phyloP scores from a whole-genome alignment of 192 early-diverging fungal genomes.

The Linnemannia schmuckeri region DNA sequence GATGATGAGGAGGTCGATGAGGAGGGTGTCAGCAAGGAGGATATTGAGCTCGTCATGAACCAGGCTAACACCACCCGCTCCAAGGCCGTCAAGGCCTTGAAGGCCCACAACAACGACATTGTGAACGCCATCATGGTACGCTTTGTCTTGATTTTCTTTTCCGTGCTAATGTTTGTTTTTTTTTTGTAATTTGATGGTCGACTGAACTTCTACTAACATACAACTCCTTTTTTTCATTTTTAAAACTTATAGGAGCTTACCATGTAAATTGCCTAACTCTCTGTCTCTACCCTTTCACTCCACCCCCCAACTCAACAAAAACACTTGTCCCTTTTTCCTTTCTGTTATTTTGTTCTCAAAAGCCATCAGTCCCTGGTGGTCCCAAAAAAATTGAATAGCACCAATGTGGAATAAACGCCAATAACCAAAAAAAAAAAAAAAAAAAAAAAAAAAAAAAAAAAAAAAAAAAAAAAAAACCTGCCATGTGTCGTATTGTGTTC shows the following conservation, averaged over 20 bases:
- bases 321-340: not conserved
- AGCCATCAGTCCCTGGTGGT: not conserved
- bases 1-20: slow-evolving; percentile 81
- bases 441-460: not conserved
- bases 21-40: slow-evolving; percentile 81
- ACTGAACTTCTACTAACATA: not conserved
- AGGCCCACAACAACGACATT: slow-evolving; percentile 88
- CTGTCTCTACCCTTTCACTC: not conserved
- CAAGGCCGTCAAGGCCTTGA: slow-evolving; percentile 94
- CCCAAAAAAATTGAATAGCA: not conserved
- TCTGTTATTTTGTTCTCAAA: not conserved
- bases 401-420: not conserved
- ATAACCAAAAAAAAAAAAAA: not conserved
- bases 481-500: not conserved
- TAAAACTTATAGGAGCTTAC: slow-evolving; percentile 37
- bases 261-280: slow-evolving; percentile 36
- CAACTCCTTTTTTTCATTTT: not conserved
- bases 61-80: slow-evolving; percentile 90
- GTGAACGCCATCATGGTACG: slow-evolving; percentile 97
- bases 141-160: not conserved
- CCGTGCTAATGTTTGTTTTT: too few species aligned
- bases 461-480: not conserved
- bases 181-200: not conserved
- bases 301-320: not conserved
- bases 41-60: slow-evolving; percentile 94